Evolutionary conservation across 345 rosid genomes (phyloP), one percentile per base, ranked within the genome.

Genomic region (Euphorbia peplus): DNA sequence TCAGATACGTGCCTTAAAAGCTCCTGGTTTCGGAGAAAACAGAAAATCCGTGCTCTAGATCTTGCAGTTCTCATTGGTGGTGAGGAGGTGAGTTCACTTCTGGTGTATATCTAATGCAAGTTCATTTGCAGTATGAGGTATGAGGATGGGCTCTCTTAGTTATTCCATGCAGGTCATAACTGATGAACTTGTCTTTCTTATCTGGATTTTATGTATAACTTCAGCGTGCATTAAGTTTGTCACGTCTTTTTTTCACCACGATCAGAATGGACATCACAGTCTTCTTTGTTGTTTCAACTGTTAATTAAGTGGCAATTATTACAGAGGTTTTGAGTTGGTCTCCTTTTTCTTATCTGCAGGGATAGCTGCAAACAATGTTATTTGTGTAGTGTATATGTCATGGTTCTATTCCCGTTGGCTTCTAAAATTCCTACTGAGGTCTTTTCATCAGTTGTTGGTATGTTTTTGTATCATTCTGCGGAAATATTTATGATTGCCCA

Each of bases 341-440:
- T 73, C 87, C 98, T 88, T 90, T 16, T 93, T 89, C 65, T 25
- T 93, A 70, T 92, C 96, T 42, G 97, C 90, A 0, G 96, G 96
- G 53, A 83, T 93, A 12, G 93, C 98, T 22, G 92, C 84, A 0
- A 96, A 93, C 68, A 93, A 88, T 74, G 95, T 88, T 63, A 85
- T 90, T 51, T 86, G 90, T 21, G 95, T 86, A 8, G 54, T n/a
- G n/a, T 82, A 4, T 74, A 88, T 78, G 88, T 90, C 60, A 80
- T 86, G 85, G 55, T 76, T 10, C 73, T 90, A 74, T 93, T 90
- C 76, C 85, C 86, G 14, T 80, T 88, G 64, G 91, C 95, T 64
- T 85, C 91, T 50, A 85, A 77, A 74, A 71, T 87, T 71, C 83
- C 89, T 60, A 80, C 90, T 7, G 95, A 93, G 70, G 70, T 81